Evolutionary conservation across 2,329 filamentous ascomycete species (phyloP), one percentile per base, ranked within the genome.

Genomic region (Pyrenophora teres): DNA sequence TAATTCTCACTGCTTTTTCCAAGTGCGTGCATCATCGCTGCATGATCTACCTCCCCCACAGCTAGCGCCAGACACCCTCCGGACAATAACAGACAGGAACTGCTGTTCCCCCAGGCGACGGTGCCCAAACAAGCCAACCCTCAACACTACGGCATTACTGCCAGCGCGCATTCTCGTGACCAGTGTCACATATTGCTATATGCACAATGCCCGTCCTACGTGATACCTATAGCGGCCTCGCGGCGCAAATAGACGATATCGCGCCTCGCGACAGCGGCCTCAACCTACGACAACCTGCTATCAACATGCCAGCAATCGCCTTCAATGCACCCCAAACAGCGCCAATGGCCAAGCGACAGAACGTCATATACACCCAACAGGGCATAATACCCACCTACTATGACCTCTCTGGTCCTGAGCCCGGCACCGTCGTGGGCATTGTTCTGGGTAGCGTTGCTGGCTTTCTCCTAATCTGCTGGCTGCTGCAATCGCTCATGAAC

Each of bases 301-400:
- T 53, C 12, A 53, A 64, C 46, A 37, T 52, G 31, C 44, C 54
- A 9, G 49, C 54, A n/a, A 45, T 58, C 40, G 43, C 50, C 31
- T 46, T 57, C 18, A 48, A 59, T 44, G 56, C 57, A 23, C 57
- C 62, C 48, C 41, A 48, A 32, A 40, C 42, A 25, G 52, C 50
- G 18, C 38, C 50, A 8, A 41, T 65, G 13, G 59, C 55, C 38
- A 59, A 61, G 49, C 62, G 65, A 18, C 59, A 64, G 33, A 54
- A 62, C 16, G 50, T 62, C 2, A 44, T 52, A 46, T 38, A 56
- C 10, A 46, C 60, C 18, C 60, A 62, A 19, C 59, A 55, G 13
- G 63, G 72, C 50, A 78, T 83, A 54, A 85, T 88, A 60, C 84
- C 85, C 1, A 80, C 82, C 21, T 83, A 83, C 60, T 88, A 88